phyloP scores from a whole-genome alignment of 2,329 filamentous ascomycete species.

The Cercospora sp. region DNA sequence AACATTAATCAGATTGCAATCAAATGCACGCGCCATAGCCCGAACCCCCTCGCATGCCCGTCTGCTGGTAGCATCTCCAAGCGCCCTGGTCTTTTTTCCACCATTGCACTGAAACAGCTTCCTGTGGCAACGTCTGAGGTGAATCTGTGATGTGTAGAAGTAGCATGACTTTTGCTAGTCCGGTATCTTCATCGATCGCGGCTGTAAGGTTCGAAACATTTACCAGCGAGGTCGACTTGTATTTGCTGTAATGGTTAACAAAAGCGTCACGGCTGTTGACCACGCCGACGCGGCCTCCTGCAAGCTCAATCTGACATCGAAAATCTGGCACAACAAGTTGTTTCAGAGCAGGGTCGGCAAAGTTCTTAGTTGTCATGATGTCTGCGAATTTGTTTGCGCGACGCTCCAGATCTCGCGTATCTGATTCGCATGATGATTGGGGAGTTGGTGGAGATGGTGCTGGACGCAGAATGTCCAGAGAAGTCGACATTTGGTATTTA shows the following conservation, averaged over 20 bases:
- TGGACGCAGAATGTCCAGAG: conserved; percentile 23
- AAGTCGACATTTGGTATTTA: conserved; percentile 16
- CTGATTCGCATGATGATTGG: neutral
- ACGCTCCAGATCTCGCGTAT: conserved; percentile 12
- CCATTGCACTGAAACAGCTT: conserved; percentile 18
- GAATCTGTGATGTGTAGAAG: conserved; percentile 11
- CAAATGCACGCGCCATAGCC: conserved; percentile 14
- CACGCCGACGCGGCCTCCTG: neutral
- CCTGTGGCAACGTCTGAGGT: neutral
- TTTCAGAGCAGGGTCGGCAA: conserved; percentile 8
- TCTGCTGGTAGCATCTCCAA: conserved; percentile 24
- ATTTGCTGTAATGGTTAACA: conserved; percentile 10
- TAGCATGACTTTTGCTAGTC: conserved; percentile 20
- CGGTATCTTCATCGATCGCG: conserved; percentile 17
- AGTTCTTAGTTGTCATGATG: conserved; percentile 8
- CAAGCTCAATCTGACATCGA: conserved; percentile 13
- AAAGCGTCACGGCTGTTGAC: conserved; percentile 4
- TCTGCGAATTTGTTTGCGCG: conserved; percentile 6
- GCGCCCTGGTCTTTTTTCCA: conserved; percentile 18
- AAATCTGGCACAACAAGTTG: conserved; percentile 14
- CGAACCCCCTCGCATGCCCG: conserved; percentile 18
- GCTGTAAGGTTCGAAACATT: conserved; percentile 17
- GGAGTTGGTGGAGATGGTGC: conserved; percentile 12
- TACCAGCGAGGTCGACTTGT: neutral
- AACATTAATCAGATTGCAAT: neutral